Percentiles rank a stretch among this genome's conserved stretches.
Conservation (phyloP, 1,284 basidiomycete species). For the Cutaneotrichosporon sp. region DNA sequence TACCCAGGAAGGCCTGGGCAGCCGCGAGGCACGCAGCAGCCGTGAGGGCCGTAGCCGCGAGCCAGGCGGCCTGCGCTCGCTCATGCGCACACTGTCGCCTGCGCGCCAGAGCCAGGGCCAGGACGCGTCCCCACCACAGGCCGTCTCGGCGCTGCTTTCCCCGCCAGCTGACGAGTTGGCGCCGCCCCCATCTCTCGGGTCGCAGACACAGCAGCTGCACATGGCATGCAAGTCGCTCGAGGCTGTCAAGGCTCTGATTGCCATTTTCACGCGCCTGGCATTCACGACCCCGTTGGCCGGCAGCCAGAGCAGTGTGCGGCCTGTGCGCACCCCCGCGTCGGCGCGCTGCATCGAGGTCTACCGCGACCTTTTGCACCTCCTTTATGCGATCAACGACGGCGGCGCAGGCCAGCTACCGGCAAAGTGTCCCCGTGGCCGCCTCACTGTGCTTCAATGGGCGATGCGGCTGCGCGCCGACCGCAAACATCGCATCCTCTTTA, state of each 20-base stretch:
- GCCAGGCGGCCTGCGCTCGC: conserved; percentile 23
- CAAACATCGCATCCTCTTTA: conserved; percentile 78
- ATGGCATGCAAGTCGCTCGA: conserved; percentile 40
- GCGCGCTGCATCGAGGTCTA: conserved; percentile 49
- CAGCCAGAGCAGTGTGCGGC: conserved; percentile 29
- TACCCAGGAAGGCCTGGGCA: neutral
- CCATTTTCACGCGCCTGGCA: conserved; percentile 50
- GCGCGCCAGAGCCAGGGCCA: neutral
- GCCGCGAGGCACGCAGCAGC: neutral
- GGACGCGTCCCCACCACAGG: neutral
- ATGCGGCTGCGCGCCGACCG: conserved; percentile 85
- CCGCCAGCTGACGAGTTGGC: conserved; percentile 3
- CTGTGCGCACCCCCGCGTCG: conserved; percentile 46
- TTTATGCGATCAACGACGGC: conserved; percentile 36
- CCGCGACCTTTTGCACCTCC: conserved; percentile 49
- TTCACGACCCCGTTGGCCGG: conserved; percentile 39
- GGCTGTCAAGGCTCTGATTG: conserved; percentile 49
- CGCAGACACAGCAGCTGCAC: conserved; percentile 17
- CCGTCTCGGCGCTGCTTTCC: conserved; percentile 2
- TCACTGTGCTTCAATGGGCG: conserved; percentile 78
- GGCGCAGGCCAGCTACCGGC: conserved; percentile 34
- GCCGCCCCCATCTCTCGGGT: conserved; percentile 1
- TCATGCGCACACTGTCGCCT: conserved; percentile 37
- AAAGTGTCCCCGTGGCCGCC: conserved; percentile 58
- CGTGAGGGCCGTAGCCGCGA: conserved; percentile 10